phyloP scores from a whole-genome alignment of 345 rosid genomes.

The Eutrema heterophyllum region DNA sequence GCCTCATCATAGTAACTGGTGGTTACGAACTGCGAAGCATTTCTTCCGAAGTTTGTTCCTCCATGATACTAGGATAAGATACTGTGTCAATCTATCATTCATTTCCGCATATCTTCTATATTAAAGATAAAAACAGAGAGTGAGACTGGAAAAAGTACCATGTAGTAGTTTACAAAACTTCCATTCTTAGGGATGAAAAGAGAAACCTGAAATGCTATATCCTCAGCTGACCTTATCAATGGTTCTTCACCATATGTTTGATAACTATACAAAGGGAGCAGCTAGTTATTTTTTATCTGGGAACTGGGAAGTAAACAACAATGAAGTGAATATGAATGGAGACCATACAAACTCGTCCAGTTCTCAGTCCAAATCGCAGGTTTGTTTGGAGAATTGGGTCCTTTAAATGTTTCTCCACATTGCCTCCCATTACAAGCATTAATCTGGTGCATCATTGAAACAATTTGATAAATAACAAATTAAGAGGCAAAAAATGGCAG shows the following conservation, averaged over 20 bases:
- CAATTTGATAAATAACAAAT: background rate
- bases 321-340: background rate
- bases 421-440: constrained; percentile 74
- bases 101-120: background rate
- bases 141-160: constrained; percentile 43
- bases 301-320: background rate
- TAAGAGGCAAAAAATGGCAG: background rate
- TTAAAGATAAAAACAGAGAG: background rate
- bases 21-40: constrained; percentile 47
- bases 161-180: constrained; percentile 81
- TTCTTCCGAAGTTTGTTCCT: constrained; percentile 82
- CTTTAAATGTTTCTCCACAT: constrained; percentile 75
- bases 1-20: constrained; percentile 76
- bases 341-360: constrained; percentile 75
- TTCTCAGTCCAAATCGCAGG: constrained; percentile 92
- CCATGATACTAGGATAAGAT: constrained; percentile 65
- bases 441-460: constrained; percentile 38
- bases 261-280: constrained; percentile 37
- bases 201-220: constrained; percentile 75
- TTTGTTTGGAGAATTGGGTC: constrained; percentile 76
- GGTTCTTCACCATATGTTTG: constrained; percentile 57
- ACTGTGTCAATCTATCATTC: background rate
- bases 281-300: background rate
- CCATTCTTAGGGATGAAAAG: constrained; percentile 70
- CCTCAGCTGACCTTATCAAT: constrained; percentile 51